phyloP scores from a whole-genome alignment of 2,329 filamentous ascomycete genomes.

The Fusarium compactum region DNA sequence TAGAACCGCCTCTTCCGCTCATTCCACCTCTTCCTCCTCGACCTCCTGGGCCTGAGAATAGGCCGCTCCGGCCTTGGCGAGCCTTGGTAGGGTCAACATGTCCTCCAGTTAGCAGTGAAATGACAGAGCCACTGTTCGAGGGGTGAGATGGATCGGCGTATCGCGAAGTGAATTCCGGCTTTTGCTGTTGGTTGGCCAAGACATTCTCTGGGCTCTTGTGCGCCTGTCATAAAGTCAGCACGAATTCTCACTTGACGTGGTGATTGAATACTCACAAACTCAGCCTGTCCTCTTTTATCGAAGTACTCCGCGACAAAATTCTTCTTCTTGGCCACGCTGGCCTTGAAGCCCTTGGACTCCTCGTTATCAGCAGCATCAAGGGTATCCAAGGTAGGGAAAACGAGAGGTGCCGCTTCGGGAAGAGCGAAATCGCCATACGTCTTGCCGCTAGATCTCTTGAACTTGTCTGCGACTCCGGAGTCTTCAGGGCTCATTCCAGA shows the following conservation, averaged over 20 bases:
- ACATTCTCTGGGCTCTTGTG: conserved; percentile 6
- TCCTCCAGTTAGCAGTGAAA: conserved; percentile 14
- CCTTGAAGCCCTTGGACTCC: conserved; percentile 12
- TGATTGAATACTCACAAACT: conserved; percentile 4
- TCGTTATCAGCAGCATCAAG: conserved; percentile 13
- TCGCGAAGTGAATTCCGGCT: conserved; percentile 11
- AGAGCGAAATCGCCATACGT: conserved; percentile 51
- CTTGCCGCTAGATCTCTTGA: conserved; percentile 23
- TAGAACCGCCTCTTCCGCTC: not conserved
- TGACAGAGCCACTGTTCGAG: conserved; percentile 7
- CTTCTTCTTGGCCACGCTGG: conserved; percentile 2
- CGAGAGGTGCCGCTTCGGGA: conserved; percentile 60
- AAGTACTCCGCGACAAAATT: conserved; percentile 11
- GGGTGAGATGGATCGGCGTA: conserved; percentile 19
- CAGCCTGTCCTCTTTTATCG: conserved; percentile 10
- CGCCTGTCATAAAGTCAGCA: not conserved
- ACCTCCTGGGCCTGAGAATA: not conserved
- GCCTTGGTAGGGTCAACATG: conserved; percentile 4
- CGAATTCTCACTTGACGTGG: accelerated
- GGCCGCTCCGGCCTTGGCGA: not conserved
- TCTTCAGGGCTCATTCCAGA: not conserved
- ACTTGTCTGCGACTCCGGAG: not conserved
- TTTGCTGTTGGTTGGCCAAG: conserved; percentile 13
- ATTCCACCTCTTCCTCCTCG: not conserved
- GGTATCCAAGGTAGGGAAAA: conserved; percentile 16